phyloP scores from a whole-genome alignment of 129 eudicot species.

The Dittrichia graveolens region DNA sequence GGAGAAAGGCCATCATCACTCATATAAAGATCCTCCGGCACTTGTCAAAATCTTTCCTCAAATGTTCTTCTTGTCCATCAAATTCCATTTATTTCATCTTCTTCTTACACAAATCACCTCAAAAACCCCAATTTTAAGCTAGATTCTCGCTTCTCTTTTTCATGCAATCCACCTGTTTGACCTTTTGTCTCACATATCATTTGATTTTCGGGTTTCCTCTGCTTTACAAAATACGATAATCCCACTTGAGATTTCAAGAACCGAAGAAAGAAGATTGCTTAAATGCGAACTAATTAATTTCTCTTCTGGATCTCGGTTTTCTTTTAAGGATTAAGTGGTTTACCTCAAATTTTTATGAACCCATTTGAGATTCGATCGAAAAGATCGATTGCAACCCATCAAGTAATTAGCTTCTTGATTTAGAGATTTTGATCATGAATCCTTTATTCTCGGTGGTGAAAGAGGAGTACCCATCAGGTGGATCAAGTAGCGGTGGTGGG shows the following conservation, averaged over 20 bases:
- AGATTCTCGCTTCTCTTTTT: not conserved
- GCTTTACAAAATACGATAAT: slow-evolving; percentile 4
- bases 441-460: slow-evolving; percentile 48
- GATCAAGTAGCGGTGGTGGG: slow-evolving; percentile 14
- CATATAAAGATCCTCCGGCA: slow-evolving; percentile 30
- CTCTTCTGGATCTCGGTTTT: not conserved
- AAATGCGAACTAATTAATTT: slow-evolving; percentile 11
- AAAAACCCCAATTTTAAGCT: slow-evolving; percentile 14
- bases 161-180: slow-evolving; percentile 30
- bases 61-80: slow-evolving; percentile 18
- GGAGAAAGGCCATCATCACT: slow-evolving; percentile 40
- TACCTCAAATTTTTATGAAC: slow-evolving; percentile 12
- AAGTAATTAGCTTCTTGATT: not conserved
- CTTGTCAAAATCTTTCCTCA: slow-evolving; percentile 31
- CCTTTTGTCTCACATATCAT: slow-evolving; percentile 18
- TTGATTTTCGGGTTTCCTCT: slow-evolving; percentile 2
- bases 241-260: slow-evolving; percentile 18
- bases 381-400: slow-evolving; percentile 15
- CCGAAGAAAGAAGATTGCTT: not conserved
- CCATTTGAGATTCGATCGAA: slow-evolving; percentile 28
- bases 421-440: slow-evolving; percentile 42
- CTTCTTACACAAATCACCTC: slow-evolving; percentile 14
- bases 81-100: slow-evolving; percentile 32
- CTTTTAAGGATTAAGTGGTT: slow-evolving; percentile 12
- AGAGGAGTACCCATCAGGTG: slow-evolving; percentile 52